Percentiles rank a stretch among this genome's conserved stretches.
Conservation (phyloP, 768 basidiomycete species). For the Hygrocybe coccinea region DNA sequence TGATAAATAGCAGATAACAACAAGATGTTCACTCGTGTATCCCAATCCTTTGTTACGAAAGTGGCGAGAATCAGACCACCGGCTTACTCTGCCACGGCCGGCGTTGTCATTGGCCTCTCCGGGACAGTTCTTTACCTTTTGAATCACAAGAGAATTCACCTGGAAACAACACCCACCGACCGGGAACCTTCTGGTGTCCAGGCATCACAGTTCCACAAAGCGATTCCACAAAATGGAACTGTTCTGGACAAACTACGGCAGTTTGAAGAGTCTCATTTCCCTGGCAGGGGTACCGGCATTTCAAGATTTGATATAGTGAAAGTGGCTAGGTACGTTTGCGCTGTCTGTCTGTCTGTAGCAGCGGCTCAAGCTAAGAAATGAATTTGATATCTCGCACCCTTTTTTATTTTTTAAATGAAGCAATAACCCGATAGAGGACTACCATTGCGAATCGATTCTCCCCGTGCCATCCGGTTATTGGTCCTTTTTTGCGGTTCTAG, state of each 20-base stretch:
- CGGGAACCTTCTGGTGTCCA: too few species aligned
- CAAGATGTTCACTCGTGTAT: too few species aligned
- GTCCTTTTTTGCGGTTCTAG: constrained; percentile 32
- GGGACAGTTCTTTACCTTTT: not conserved
- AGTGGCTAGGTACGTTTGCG: not conserved
- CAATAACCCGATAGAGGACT: constrained; percentile 3
- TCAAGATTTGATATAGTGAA: constrained; percentile 1
- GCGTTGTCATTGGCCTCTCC: not conserved
- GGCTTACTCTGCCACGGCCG: not conserved
- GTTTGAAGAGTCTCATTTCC: not conserved
- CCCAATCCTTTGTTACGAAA: too few species aligned
- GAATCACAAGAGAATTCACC: not conserved
- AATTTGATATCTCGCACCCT: not conserved
- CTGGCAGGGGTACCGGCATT: not conserved
- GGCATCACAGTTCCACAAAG: not conserved
- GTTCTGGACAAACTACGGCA: not conserved
- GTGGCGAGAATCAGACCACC: not conserved
- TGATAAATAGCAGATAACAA: too few species aligned
- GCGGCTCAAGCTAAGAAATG: not conserved
- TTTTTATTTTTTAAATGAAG: not conserved
- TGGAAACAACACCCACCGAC: not conserved
- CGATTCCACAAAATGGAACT: too few species aligned
- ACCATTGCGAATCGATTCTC: not conserved
- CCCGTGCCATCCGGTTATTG: constrained; percentile 14
- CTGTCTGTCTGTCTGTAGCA: not conserved